Conservation (phyloP, 2,329 filamentous ascomycete species). For the Graphiopsis chlorocephala region DNA sequence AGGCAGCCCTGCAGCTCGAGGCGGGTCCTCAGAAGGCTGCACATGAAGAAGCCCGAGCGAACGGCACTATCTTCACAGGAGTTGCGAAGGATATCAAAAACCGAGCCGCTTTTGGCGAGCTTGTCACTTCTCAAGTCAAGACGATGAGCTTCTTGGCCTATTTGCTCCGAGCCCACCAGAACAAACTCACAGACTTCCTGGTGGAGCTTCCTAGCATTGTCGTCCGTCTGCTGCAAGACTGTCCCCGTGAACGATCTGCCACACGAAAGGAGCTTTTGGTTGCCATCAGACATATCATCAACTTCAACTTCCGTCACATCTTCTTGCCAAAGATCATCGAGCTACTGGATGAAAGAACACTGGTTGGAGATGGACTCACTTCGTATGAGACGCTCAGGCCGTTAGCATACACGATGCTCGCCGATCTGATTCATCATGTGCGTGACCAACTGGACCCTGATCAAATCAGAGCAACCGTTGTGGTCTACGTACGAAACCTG, state of each 20-base stretch:
- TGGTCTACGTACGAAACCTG: constrained; percentile 94
- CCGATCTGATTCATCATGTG: constrained; percentile 95
- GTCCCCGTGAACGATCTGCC: constrained; percentile 88
- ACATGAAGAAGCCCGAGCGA: constrained; percentile 76
- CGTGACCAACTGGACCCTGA: constrained; percentile 82
- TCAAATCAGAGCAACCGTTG: constrained; percentile 92
- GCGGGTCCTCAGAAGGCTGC: constrained; percentile 91
- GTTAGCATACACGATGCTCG: constrained; percentile 95
- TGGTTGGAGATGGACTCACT: constrained; percentile 93
- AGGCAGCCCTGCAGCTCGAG: constrained; percentile 81
- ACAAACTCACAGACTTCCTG: constrained; percentile 83
- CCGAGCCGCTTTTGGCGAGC: constrained; percentile 89
- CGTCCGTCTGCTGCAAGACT: constrained; percentile 87
- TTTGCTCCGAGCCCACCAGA: constrained; percentile 80
- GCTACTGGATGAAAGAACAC: constrained; percentile 84
- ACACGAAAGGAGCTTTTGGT: constrained; percentile 93
- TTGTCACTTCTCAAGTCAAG: constrained; percentile 97
- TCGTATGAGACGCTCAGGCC: constrained; percentile 96
- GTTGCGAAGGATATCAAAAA: constrained; percentile 94
- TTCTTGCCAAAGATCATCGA: constrained; percentile 94
- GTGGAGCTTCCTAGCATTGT: constrained; percentile 83
- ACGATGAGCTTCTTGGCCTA: constrained; percentile 99
- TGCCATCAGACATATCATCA: constrained; percentile 96
- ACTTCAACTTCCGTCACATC: constrained; percentile 96
- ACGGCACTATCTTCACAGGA: constrained; percentile 81